Conservation (phyloP, 2,329 filamentous ascomycete genomes). For the Aspergillus bombycis region DNA sequence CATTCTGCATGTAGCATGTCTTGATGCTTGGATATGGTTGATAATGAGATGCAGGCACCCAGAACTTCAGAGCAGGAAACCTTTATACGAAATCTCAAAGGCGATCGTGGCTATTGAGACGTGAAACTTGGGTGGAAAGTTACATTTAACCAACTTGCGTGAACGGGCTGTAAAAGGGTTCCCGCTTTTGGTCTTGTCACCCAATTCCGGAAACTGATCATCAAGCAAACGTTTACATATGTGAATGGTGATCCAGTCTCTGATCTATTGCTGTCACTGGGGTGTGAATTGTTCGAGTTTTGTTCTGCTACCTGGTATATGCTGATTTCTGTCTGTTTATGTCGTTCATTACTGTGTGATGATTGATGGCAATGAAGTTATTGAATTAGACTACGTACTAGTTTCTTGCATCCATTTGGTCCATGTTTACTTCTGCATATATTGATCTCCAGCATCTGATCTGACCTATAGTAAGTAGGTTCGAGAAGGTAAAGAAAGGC, state of each 20-base stretch:
- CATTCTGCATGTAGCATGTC: background rate
- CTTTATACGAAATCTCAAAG: background rate
- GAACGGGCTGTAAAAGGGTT: background rate
- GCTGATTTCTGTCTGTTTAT: background rate
- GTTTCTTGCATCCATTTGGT: background rate
- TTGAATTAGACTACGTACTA: slow-evolving; percentile 1
- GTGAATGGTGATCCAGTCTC: background rate
- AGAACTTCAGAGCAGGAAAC: background rate
- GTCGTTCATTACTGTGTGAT: background rate
- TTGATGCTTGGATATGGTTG: slow-evolving; percentile 3
- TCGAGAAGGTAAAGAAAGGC: background rate
- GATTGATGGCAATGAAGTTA: background rate
- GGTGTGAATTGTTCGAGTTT: background rate
- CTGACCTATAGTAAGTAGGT: background rate
- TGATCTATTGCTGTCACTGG: background rate
- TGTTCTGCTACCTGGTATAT: background rate
- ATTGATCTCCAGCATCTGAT: background rate
- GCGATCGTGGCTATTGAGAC: background rate
- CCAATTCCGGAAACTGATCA: background rate
- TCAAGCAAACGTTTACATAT: background rate
- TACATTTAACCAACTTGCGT: background rate
- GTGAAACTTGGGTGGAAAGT: background rate
- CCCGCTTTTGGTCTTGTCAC: background rate
- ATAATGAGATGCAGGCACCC: slow-evolving; percentile 2
- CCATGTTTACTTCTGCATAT: background rate